Percentiles rank a stretch among this genome's conserved stretches.
phyloP scores from a whole-genome alignment of 176 grass and related monocot species.

The Bromus sterilis region DNA sequence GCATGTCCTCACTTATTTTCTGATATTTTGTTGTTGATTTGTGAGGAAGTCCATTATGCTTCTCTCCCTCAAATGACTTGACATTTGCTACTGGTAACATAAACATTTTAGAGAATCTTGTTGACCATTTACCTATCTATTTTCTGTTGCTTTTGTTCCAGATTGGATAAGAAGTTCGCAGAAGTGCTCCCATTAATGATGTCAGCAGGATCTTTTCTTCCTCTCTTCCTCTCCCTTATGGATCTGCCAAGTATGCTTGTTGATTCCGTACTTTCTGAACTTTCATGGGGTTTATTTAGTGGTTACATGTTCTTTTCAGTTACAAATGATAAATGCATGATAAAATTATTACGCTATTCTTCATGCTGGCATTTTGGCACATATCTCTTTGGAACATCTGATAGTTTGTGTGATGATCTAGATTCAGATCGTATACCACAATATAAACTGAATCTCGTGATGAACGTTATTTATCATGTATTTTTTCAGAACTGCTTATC shows the following conservation, averaged over 20 bases:
- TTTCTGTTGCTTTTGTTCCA: constrained; percentile 31
- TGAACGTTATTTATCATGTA: background rate
- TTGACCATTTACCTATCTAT: background rate
- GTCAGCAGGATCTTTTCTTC: constrained; percentile 92
- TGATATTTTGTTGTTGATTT: background rate
- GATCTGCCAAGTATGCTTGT: constrained; percentile 74
- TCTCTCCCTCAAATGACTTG: background rate
- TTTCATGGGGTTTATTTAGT: constrained; percentile 1
- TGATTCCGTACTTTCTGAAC: constrained; percentile 1
- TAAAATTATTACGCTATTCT: background rate
- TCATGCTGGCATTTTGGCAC: background rate
- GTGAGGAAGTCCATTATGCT: background rate
- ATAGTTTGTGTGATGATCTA: background rate
- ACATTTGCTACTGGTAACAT: background rate
- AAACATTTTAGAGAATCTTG: background rate
- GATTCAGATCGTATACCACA: background rate
- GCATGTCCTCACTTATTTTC: background rate
- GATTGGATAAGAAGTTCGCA: constrained; percentile 71
- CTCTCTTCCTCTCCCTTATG: constrained; percentile 77
- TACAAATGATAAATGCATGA: background rate
- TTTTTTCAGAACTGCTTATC: background rate
- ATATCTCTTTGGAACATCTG: background rate
- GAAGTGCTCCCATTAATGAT: constrained; percentile 87
- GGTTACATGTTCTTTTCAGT: constrained; percentile 2
- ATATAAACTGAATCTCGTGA: background rate